Conservation (phyloP, 2,329 filamentous ascomycete species). For the Hypoxylon sp. region DNA sequence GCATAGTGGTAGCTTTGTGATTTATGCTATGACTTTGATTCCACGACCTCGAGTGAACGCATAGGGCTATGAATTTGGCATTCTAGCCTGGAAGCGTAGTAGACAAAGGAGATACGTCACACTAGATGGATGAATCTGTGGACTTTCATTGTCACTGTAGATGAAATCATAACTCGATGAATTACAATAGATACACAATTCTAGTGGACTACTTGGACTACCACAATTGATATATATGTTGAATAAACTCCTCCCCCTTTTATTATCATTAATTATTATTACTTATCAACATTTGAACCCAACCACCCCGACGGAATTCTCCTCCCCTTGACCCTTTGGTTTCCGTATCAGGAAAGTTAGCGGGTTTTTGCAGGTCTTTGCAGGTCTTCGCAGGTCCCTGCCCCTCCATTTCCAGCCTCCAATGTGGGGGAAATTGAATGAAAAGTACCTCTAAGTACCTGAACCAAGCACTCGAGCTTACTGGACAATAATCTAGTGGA, state of each 20-base stretch:
- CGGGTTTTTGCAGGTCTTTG: constrained; percentile 5
- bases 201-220: not conserved
- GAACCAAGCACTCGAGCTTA: not conserved
- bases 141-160: not conserved
- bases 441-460: constrained; percentile 12
- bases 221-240: not conserved
- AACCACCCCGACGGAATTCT: constrained; percentile 12
- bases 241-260: constrained; percentile 7
- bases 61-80: not conserved
- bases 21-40: constrained; percentile 6
- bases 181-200: not conserved
- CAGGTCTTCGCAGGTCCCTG: constrained; percentile 13
- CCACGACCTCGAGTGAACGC: constrained; percentile 8
- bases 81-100: constrained; percentile 1
- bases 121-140: not conserved
- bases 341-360: constrained; percentile 21
- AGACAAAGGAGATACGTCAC: constrained; percentile 5
- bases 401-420: constrained; percentile 38
- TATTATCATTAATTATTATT: no score
- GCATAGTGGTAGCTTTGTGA: constrained; percentile 7
- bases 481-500: constrained; percentile 16
- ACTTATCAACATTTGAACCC: not conserved
- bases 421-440: constrained; percentile 18
- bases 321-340: not conserved
- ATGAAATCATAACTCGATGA: constrained; percentile 13